Percentiles rank a stretch among this genome's conserved stretches.
phyloP scores from a whole-genome alignment of 495 filamentous ascomycete species.

The Xylaria grammica region DNA sequence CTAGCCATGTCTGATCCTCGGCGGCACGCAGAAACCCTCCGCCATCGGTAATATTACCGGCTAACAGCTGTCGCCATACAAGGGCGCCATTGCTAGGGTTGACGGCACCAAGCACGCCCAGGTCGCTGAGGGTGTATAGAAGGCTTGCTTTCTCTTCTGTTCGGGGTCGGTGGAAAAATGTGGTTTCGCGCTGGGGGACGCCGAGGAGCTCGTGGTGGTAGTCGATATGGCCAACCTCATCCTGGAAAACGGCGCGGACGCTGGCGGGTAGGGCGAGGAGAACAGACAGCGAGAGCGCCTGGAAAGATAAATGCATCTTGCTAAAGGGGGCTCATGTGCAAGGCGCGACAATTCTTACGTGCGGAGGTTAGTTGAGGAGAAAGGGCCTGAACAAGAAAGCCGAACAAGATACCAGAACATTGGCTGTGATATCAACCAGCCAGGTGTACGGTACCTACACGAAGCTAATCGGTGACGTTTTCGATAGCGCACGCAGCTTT shows the following conservation, averaged over 20 bases:
- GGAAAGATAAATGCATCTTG: slow-evolving; percentile 34
- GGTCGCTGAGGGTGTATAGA: slow-evolving; percentile 87
- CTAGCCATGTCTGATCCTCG: slow-evolving; percentile 74
- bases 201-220: slow-evolving; percentile 92
- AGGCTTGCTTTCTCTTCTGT: slow-evolving; percentile 82
- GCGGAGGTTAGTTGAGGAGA: neutral
- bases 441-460: neutral
- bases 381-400: neutral
- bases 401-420: slow-evolving; percentile 1
- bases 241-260: slow-evolving; percentile 74
- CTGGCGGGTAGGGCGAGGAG: slow-evolving; percentile 46
- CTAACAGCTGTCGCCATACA: slow-evolving; percentile 82
- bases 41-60: slow-evolving; percentile 39
- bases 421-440: slow-evolving; percentile 17
- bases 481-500: neutral
- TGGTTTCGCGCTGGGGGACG: slow-evolving; percentile 76
- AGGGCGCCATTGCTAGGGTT: slow-evolving; percentile 85
- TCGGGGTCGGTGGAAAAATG: slow-evolving; percentile 92
- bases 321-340: slow-evolving; percentile 21
- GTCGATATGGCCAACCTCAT: slow-evolving; percentile 91
- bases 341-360: neutral
- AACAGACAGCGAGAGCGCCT: slow-evolving; percentile 35
- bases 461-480: slow-evolving; percentile 15
- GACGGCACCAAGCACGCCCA: slow-evolving; percentile 80
- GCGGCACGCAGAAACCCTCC: slow-evolving; percentile 69